These are phyloP conservation scores for Diaporthe humulicola DNA, from an alignment of 2,329 filamentous ascomycete species.

Conservation along the genomic window DNA sequence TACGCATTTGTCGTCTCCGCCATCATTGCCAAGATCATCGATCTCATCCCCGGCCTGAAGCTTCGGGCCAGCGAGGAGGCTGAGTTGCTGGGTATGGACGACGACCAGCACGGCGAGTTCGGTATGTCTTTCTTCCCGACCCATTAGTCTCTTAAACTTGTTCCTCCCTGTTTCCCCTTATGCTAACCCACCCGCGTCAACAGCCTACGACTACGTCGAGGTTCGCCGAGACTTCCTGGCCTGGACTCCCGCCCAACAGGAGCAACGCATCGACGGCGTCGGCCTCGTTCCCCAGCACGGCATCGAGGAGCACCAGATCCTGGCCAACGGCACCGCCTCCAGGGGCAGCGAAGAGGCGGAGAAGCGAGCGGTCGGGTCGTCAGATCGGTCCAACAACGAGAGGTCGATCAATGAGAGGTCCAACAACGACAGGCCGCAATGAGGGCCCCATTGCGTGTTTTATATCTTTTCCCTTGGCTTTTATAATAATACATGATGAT, in stretches of 20 bases:
- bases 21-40: constrained; percentile 79
- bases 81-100: constrained; percentile 89
- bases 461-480: background rate
- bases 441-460: background rate
- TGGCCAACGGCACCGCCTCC: constrained; percentile 50
- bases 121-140: constrained; percentile 48
- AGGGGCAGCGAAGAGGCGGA: constrained; percentile 36
- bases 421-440: constrained; percentile 21
- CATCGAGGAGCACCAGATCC: constrained; percentile 77
- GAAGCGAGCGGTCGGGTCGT: constrained; percentile 36
- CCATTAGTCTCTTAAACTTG: background rate
- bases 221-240: constrained; percentile 87
- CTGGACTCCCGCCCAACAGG: constrained; percentile 82
- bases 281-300: constrained; percentile 77
- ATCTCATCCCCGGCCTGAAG: constrained; percentile 81
- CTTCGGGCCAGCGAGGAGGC: constrained; percentile 86
- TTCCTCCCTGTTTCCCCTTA: background rate
- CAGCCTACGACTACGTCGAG: constrained; percentile 87
- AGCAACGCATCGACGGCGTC: constrained; percentile 71
- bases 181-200: background rate
- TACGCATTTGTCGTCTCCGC: constrained; percentile 83
- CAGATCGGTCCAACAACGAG: constrained; percentile 35
- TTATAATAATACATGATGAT: constrained; percentile 3
- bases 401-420: constrained; percentile 12
- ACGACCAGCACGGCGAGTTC: constrained; percentile 91